Conservation (phyloP, 176 grass and related monocot species). For the Oryza coarctata region DNA sequence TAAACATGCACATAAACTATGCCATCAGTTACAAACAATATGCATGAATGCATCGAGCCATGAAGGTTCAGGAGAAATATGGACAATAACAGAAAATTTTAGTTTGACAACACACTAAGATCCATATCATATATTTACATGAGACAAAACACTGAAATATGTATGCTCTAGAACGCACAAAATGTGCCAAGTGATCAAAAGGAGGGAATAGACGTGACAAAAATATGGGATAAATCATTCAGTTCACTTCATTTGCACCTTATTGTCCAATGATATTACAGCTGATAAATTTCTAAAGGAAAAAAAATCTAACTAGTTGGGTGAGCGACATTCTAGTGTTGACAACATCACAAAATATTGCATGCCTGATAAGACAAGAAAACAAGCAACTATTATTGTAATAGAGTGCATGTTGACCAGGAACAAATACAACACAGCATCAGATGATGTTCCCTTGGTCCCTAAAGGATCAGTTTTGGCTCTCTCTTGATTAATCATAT, state of each 20-base stretch:
- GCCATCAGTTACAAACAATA: slow-evolving; percentile 8
- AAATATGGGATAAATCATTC: neutral
- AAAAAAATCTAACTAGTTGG: neutral
- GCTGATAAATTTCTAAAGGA: neutral
- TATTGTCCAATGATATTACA: neutral
- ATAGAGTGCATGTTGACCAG: neutral
- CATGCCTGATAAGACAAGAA: neutral
- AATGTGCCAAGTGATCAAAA: slow-evolving; percentile 2
- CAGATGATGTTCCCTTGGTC: neutral
- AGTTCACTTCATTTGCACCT: slow-evolving; percentile 1
- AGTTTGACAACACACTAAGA: neutral
- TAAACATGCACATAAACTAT: slow-evolving; percentile 1
- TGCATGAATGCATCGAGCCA: neutral
- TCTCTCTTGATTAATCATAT: neutral
- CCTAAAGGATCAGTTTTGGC: neutral
- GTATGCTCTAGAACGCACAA: neutral
- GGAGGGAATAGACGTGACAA: neutral
- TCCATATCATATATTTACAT: neutral
- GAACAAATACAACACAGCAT: neutral
- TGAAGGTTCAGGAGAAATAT: neutral
- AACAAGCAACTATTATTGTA: neutral
- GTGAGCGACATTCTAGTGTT: neutral
- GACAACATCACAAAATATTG: neutral
- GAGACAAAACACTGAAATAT: neutral
- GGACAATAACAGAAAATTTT: neutral